phyloP scores from a whole-genome alignment of 2,329 filamentous ascomycete species.

The Microascus cirrosus region DNA sequence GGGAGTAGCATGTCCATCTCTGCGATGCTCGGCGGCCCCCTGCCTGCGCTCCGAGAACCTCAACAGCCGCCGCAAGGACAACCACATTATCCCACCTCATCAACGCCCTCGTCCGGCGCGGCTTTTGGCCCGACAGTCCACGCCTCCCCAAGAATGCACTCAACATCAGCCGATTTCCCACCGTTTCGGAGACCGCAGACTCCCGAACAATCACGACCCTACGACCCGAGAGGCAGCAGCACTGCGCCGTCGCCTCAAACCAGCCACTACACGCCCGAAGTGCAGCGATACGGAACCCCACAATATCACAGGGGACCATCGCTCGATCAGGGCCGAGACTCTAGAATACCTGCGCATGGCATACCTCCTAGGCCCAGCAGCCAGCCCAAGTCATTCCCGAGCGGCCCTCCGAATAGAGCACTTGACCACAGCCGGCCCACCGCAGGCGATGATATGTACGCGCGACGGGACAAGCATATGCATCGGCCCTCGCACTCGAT shows the following conservation, averaged over 20 bases:
- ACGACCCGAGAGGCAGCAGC: conserved; percentile 33
- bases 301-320: conserved; percentile 43
- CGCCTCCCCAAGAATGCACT: conserved; percentile 44
- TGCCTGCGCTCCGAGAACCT: conserved; percentile 28
- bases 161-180: conserved; percentile 45
- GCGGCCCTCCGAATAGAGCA: conserved; percentile 28
- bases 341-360: conserved; percentile 19
- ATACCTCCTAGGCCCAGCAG: conserved; percentile 38
- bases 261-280: conserved; percentile 44
- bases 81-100: conserved; percentile 25
- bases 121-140: conserved; percentile 37
- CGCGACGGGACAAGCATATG: conserved; percentile 35
- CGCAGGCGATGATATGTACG: conserved; percentile 31
- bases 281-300: conserved; percentile 48
- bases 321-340: conserved; percentile 34
- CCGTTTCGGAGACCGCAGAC: conserved; percentile 59
- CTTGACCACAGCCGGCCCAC: conserved; percentile 32
- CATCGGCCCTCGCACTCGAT: conserved; percentile 19
- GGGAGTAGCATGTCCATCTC: conserved; percentile 52
- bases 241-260: conserved; percentile 36
- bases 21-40: conserved; percentile 45
- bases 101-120: conserved; percentile 25
- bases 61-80: conserved; percentile 23
- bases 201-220: conserved; percentile 53
- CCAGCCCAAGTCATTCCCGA: conserved; percentile 38